Evolutionary conservation across 257 asterid genomes (phyloP), one percentile per base, ranked within the genome.

Genomic region (Solanum dulcamara): DNA sequence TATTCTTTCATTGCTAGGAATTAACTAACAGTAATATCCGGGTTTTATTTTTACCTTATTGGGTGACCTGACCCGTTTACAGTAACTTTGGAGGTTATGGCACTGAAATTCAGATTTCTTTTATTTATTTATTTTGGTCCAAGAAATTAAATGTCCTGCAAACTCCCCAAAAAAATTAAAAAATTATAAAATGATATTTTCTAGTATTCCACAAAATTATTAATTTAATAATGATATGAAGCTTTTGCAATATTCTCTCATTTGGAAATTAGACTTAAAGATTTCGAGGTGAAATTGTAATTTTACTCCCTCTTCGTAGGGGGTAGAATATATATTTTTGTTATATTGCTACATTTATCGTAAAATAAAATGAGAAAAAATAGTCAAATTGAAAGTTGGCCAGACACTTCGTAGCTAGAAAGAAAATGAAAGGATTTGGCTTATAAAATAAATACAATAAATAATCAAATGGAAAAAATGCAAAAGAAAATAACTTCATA

Each of bases 331-430:
- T 20, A 7, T 20, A 7, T 55, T 40, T 7, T 55, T 55, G 64
- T 57, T 57, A 10, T 10, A 15, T 66, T 28, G 0, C 0, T 4
- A 0, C 30, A 26, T 7, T 66, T 66, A 66, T 12, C 40, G 30
- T 38, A 22, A 71, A 71, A 22, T 71, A 71, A 9, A 38, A 71
- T 10, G 1, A 22, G 5, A 11, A 5, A 71, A 68, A 68, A 0
- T 60, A 0, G 4, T 0, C 6, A 2, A 48, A 48, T 62, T 11
- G 70, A 11, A 26, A 62, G 0, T 62, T 26, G 37, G 0, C 20
- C 18, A 13, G 10, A 12, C 15, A 24, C 17, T 59, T 60, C 10
- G 0, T 53, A 53, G 24, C 18, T 53, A 53, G 24, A 2, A 53
- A 60, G 17, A 15, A 66, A 66, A 30, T 6, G 4, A 2, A 15